Evolutionary conservation across 371 early-diverging fungal genomes (phyloP), one percentile per base, ranked within the genome.

Genomic region (Chytridiales sp.): DNA sequence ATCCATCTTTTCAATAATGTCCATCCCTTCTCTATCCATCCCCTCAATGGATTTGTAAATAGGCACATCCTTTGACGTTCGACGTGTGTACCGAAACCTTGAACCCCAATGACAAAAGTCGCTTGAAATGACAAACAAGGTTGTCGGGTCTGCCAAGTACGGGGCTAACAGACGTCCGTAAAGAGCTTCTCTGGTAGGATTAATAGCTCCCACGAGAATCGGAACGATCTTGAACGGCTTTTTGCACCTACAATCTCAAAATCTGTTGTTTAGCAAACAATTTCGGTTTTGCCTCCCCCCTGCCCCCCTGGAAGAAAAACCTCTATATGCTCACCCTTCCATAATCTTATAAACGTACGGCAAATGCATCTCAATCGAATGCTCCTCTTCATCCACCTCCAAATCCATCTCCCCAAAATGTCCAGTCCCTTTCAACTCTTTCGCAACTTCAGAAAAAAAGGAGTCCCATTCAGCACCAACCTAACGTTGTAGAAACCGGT

Each of bases 281-380:
- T n/a, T n/a, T n/a, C n/a, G n/a, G n/a, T n/a, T n/a, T n/a, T n/a
- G n/a, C n/a, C n/a, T n/a, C n/a, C n/a, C n/a, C n/a, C n/a, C n/a
- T n/a, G n/a, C n/a, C n/a, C n/a, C n/a, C n/a, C n/a, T n/a, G n/a
- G n/a, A n/a, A n/a, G 38, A 9, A 17, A 38, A 17, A 38, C 38
- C 11, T 19, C 17, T 27, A 35, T 11, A 55, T 9, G 55, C 43
- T 4, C 75, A 85, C 89, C 76, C 57, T 64, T 82, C 79, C 75
- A 95, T 87, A 22, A 85, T 75, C 62, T 89, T 87, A 72, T 84
- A 83, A 0, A 88, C 75, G 72, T 83, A 94, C 2, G 97, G 97
- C 40, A 94, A 68, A 62, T 95, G 95, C 94, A 97, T 90, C 69
- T 95, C 97, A 61, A 97, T 83, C 64, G 93, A 92, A 66, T 97